Evolutionary conservation across 1,139 yeast genomes (phyloP).

Genomic region (Protomyces arabidopsidicola): DNA sequence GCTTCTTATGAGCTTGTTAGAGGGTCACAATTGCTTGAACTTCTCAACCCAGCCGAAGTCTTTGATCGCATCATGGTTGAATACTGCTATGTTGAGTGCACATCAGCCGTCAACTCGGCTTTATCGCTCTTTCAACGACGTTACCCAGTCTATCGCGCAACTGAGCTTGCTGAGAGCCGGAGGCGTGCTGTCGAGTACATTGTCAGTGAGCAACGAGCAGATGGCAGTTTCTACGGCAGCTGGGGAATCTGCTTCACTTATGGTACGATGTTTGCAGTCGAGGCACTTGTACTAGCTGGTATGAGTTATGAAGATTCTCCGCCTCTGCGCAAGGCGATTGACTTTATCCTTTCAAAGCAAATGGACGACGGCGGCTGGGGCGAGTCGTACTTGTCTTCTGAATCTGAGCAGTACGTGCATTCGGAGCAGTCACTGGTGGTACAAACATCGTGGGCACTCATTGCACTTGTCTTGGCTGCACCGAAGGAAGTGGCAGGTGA

Average conservation of each 20-base stretch:
- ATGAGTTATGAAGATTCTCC: slow-evolving; percentile 58
- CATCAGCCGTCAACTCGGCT: slow-evolving; percentile 90
- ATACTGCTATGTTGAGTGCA: slow-evolving; percentile 96
- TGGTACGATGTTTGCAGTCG: slow-evolving; percentile 97
- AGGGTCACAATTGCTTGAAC: slow-evolving; percentile 71
- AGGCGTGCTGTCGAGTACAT: slow-evolving; percentile 70
- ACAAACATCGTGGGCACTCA: slow-evolving; percentile 90
- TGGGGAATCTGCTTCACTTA: slow-evolving; percentile 98
- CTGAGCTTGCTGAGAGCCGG: slow-evolving; percentile 64
- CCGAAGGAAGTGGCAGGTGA: slow-evolving; percentile 57
- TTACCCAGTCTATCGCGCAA: slow-evolving; percentile 56
- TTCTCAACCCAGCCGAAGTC: slow-evolving; percentile 91
- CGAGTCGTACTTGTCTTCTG: slow-evolving; percentile 48
- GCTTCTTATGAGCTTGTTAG: slow-evolving; percentile 85
- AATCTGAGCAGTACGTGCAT: slow-evolving; percentile 62
- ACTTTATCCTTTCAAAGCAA: slow-evolving; percentile 71
- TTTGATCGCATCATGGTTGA: slow-evolving; percentile 98
- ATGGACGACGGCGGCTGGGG: slow-evolving; percentile 95
- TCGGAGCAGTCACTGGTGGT: slow-evolving; percentile 66
- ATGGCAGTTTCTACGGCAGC: slow-evolving; percentile 97
- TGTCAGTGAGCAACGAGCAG: slow-evolving; percentile 57
- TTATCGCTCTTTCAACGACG: slow-evolving; percentile 67
- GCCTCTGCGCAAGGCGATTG: slow-evolving; percentile 70
- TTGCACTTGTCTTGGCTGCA: slow-evolving; percentile 72
- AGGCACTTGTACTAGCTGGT: slow-evolving; percentile 73